Percentiles rank a stretch among this genome's conserved stretches.
Conservation (phyloP, 129 eudicot species). For the Dittrichia graveolens region DNA sequence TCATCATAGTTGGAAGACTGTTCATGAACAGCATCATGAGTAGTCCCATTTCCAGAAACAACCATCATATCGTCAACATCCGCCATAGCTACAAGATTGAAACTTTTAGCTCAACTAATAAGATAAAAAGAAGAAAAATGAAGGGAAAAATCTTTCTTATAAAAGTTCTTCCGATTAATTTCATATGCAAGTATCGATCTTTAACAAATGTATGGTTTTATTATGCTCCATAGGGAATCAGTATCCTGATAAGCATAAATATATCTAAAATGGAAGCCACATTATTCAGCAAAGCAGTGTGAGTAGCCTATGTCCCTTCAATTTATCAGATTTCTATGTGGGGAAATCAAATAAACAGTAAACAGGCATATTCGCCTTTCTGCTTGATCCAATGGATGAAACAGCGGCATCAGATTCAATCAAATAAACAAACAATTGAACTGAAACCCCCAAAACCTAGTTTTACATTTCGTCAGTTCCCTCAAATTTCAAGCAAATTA, state of each 20-base stretch:
- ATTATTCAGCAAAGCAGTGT: conserved; percentile 8
- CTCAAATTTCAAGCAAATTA: conserved; percentile 17
- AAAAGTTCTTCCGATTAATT: background rate
- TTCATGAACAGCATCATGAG: conserved; percentile 46
- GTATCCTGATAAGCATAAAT: background rate
- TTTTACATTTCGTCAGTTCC: conserved; percentile 23
- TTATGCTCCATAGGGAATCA: background rate
- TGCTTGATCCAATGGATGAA: conserved; percentile 19
- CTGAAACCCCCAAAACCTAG: conserved; percentile 24
- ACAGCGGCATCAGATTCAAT: conserved; percentile 11
- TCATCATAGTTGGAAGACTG: conserved; percentile 36
- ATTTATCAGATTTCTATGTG: background rate
- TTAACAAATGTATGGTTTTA: background rate
- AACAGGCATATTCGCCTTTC: conserved; percentile 7
- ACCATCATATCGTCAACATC: conserved; percentile 47
- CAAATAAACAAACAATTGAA: background rate
- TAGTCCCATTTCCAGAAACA: conserved; percentile 48
- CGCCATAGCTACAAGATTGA: conserved; percentile 47
- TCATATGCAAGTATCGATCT: background rate
- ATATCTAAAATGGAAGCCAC: background rate
- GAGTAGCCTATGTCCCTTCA: conserved; percentile 18
- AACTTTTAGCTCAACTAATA: background rate
- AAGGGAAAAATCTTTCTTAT: background rate
- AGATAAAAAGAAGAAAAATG: background rate
- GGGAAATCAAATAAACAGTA: conserved; percentile 6